Conservation (phyloP, 1,284 basidiomycete species). For the Boletus coffeatus region DNA sequence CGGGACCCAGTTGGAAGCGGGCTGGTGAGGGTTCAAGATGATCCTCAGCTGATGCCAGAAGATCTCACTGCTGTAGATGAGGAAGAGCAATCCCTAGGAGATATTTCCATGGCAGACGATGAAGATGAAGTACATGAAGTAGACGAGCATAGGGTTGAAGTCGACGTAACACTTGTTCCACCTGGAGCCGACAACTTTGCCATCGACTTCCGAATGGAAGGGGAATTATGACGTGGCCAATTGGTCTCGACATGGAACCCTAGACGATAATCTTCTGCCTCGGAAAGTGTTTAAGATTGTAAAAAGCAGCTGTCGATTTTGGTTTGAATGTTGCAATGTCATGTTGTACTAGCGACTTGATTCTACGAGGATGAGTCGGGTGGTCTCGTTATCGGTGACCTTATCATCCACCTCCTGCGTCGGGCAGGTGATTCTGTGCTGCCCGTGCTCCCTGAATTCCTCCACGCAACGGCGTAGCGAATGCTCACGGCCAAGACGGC, state of each 20-base stretch:
- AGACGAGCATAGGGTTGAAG: slow-evolving; percentile 6
- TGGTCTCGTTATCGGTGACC: slow-evolving; percentile 88
- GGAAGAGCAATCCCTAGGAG: background rate
- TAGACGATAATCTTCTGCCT: background rate
- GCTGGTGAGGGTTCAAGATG: background rate
- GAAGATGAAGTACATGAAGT: background rate
- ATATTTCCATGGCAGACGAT: background rate
- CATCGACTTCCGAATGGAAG: background rate
- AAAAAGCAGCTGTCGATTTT: background rate
- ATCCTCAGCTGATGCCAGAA: no score
- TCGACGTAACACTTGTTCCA: slow-evolving; percentile 17
- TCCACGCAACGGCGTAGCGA: slow-evolving; percentile 81
- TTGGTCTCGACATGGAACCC: background rate
- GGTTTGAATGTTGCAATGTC: background rate
- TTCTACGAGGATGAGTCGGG: slow-evolving; percentile 73
- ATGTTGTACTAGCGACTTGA: background rate
- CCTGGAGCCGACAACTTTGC: background rate
- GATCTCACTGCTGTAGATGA: no score
- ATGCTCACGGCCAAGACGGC: slow-evolving; percentile 84
- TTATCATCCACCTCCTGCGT: slow-evolving; percentile 90
- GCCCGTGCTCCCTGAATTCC: slow-evolving; percentile 80
- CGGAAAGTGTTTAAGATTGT: background rate
- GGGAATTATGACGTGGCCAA: background rate
- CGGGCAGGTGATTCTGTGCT: slow-evolving; percentile 72
- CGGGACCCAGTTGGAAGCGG: no score